Percentiles rank a stretch among this genome's conserved stretches.
These are phyloP conservation scores for Phialophora verrucosa DNA, from an alignment of 2,329 filamentous ascomycete species.

Conservation along the genomic window DNA sequence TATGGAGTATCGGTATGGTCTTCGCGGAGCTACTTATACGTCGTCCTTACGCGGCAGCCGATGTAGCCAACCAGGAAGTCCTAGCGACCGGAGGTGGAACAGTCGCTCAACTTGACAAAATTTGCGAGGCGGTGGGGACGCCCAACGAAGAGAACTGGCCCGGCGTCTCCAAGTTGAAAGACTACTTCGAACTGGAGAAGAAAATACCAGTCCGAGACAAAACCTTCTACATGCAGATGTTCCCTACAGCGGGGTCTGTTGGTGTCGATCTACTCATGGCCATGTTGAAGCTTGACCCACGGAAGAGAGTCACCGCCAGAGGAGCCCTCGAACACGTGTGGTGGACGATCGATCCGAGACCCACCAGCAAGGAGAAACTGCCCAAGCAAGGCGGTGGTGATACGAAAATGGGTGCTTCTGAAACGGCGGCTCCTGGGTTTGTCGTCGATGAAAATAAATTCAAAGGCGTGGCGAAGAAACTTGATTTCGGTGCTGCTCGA, in stretches of 20 bases:
- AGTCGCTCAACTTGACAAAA: constrained; percentile 81
- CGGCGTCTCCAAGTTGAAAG: constrained; percentile 78
- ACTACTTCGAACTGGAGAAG: constrained; percentile 71
- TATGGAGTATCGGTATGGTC: constrained; percentile 92
- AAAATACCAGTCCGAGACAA: constrained; percentile 64
- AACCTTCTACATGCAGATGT: constrained; percentile 75
- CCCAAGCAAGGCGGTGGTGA: constrained; percentile 73
- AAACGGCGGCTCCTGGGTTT: constrained; percentile 76
- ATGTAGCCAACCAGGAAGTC: constrained; percentile 64
- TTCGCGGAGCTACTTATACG: constrained; percentile 89
- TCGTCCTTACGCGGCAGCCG: constrained; percentile 80
- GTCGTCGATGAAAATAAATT: constrained; percentile 61
- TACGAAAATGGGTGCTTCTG: constrained; percentile 78
- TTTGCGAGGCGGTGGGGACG: constrained; percentile 84
- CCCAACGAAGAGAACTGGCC: constrained; percentile 96
- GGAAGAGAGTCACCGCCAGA: constrained; percentile 76
- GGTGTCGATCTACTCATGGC: constrained; percentile 88
- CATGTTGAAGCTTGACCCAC: constrained; percentile 85
- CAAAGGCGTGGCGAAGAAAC: constrained; percentile 78
- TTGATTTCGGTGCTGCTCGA: constrained; percentile 70
- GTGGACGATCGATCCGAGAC: constrained; percentile 83
- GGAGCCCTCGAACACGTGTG: constrained; percentile 81
- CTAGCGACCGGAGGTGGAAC: constrained; percentile 33
- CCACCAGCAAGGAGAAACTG: constrained; percentile 79
- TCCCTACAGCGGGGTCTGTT: constrained; percentile 78